These are phyloP conservation scores for Mucor saturninus DNA, from an alignment of 371 early-diverging fungal species.

Conservation along the genomic window DNA sequence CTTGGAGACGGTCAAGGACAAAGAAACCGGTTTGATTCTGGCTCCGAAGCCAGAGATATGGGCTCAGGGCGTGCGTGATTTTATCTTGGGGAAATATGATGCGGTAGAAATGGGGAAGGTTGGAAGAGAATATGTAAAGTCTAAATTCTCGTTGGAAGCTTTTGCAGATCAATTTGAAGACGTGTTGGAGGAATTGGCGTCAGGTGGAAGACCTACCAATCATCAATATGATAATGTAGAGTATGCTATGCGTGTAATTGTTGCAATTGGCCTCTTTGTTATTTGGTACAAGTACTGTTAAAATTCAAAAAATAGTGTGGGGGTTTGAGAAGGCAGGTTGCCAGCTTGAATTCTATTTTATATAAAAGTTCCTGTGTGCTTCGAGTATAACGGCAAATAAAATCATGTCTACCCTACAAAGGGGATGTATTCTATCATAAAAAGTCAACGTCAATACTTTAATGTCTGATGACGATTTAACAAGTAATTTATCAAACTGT, in stretches of 20 bases:
- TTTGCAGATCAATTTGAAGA: slow-evolving; percentile 74
- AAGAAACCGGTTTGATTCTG: slow-evolving; percentile 79
- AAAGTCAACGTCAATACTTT: no score
- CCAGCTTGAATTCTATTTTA: no score
- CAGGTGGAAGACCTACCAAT: slow-evolving; percentile 25
- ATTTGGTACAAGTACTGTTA: slow-evolving; percentile 33
- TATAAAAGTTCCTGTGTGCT: no score
- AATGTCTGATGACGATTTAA: no score
- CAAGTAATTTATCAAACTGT: no score
- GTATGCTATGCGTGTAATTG: slow-evolving; percentile 27
- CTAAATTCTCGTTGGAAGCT: slow-evolving; percentile 66
- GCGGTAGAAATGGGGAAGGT: slow-evolving; percentile 59
- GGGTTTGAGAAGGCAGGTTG: no score
- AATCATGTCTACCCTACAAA: no score
- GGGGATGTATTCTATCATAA: no score
- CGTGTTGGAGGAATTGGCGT: slow-evolving; percentile 49
- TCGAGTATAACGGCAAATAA: no score
- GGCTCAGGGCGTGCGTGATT: slow-evolving; percentile 61
- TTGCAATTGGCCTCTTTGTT: slow-evolving; percentile 26
- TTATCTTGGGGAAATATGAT: slow-evolving; percentile 46
- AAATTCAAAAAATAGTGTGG: not conserved
- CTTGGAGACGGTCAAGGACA: slow-evolving; percentile 75
- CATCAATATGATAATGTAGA: slow-evolving; percentile 31
- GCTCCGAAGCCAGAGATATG: slow-evolving; percentile 65
- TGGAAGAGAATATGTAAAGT: slow-evolving; percentile 68